Percentiles rank a stretch among this genome's conserved stretches.
Conservation (phyloP, 164 flowering plant species). For the Aristolochia contorta region DNA sequence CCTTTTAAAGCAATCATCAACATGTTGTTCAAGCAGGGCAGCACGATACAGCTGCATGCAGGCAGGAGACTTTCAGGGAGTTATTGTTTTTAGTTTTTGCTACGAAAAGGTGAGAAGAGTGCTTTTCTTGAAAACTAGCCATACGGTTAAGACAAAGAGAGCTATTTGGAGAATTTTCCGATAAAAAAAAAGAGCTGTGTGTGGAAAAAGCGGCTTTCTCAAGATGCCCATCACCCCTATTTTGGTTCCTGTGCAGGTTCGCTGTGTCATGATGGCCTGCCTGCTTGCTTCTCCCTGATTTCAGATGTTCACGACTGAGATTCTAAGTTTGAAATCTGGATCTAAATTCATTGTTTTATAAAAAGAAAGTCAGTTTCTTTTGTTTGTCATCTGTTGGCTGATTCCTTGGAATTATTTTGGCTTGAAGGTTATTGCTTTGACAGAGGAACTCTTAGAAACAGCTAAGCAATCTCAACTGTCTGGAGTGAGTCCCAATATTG, state of each 20-base stretch:
- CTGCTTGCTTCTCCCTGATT: constrained; percentile 50
- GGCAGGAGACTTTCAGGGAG: constrained; percentile 18
- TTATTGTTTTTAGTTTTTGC: constrained; percentile 22
- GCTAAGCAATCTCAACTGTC: constrained; percentile 60
- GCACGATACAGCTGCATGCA: constrained; percentile 23
- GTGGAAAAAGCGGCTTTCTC: constrained; percentile 16
- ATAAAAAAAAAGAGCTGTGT: constrained; percentile 9
- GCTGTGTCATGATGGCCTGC: constrained; percentile 56
- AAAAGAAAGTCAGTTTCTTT: constrained; percentile 5
- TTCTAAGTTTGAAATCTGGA: constrained; percentile 40
- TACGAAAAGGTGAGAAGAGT: constrained; percentile 42
- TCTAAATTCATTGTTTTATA: constrained; percentile 9
- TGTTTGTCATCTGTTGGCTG: constrained; percentile 6
- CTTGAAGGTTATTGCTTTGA: constrained; percentile 81
- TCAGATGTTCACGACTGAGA: constrained; percentile 62
- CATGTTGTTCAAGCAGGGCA: constrained; percentile 43
- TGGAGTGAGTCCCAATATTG: constrained; percentile 26
- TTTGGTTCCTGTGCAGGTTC: constrained; percentile 95
- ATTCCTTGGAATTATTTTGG: constrained; percentile 12
- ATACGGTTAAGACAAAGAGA: constrained; percentile 8
- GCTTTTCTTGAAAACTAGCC: constrained; percentile 14
- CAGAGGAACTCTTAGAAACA: constrained; percentile 87
- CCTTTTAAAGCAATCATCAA: constrained; percentile 30
- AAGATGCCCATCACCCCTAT: constrained; percentile 70
- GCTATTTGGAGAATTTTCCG: constrained; percentile 8